Evolutionary conservation across 371 early-diverging fungal genomes (phyloP), one percentile per base, ranked within the genome.

Genomic region (Coemansia sp.): DNA sequence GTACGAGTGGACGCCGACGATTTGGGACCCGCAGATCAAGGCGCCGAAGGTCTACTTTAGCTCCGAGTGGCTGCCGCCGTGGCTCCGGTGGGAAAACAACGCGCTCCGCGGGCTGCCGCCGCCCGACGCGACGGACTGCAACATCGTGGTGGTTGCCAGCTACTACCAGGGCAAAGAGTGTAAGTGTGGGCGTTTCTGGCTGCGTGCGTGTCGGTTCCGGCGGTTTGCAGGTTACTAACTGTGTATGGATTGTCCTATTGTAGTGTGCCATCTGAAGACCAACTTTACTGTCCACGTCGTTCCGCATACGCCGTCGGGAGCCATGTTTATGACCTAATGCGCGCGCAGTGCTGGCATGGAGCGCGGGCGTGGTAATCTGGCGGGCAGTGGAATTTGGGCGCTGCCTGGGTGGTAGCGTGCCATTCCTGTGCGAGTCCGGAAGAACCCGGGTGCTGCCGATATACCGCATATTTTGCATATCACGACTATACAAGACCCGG

Each of bases 21-120:
- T 88, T 32, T 87, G 84, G 84, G 88, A 88, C 63, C 89, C 88
- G 1, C 87, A 88, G 64, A 77, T 86, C 64, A 79, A 79, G 54
- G 82, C 80, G 31, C 85, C 85, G 5, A 84, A 82, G n/a, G 87
- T 81, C 20, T 80, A 80, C 56, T 88, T 87, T 68, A 68, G 73
- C 56, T 87, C 86, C 4, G 85, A 86, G 13, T 81, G 82, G 81
- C 70, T 88, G 32, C 88, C 88, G 3, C 14, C 65, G 30, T 88
- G 88, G 88, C 72, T 88, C 34, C 68, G 76, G 53, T 88, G 88
- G 88, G 81, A 84, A 36, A 81, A 82, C 70, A 84, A 84, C 57
- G 67, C 80, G 26, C 71, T 88, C 26, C 77, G 79, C 2, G 88
- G 88, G 1, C 76, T 83, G 48, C 87, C 88, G 0, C 78, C 76